phyloP scores from a whole-genome alignment of 2,329 filamentous ascomycete genomes.

The Clarireedia homoeocarpa region DNA sequence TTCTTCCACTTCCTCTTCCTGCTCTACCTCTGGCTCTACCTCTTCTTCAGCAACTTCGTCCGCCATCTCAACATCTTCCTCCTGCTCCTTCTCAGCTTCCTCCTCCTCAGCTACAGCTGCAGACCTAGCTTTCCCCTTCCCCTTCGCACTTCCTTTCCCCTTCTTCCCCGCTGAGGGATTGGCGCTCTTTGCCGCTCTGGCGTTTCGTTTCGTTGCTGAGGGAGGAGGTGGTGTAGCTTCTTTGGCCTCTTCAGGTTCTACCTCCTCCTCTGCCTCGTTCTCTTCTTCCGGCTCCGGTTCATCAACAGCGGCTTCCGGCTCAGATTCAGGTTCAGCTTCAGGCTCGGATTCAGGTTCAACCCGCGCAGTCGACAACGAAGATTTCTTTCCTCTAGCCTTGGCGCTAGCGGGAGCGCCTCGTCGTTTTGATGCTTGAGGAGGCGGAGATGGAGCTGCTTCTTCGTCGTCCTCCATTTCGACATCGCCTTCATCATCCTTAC shows the following conservation, averaged over 20 bases:
- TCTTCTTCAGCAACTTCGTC: slow-evolving; percentile 1
- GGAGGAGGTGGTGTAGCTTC: background rate
- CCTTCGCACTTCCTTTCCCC: background rate
- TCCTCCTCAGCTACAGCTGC: slow-evolving; percentile 1
- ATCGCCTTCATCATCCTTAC: slow-evolving; percentile 3
- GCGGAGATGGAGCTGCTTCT: background rate
- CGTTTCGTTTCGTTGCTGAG: background rate
- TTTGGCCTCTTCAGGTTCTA: background rate
- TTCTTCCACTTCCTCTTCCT: slow-evolving; percentile 24
- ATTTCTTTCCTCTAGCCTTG: background rate
- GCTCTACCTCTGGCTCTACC: slow-evolving; percentile 1
- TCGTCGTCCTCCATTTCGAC: background rate
- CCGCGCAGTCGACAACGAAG: background rate
- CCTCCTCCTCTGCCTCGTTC: slow-evolving; percentile 2
- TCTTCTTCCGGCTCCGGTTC: background rate
- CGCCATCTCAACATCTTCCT: slow-evolving; percentile 10
- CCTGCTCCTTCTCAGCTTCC: slow-evolving; percentile 21
- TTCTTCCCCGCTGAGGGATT: background rate
- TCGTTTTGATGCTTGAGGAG: background rate
- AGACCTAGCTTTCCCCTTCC: background rate
- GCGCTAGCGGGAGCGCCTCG: background rate
- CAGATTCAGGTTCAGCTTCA: slow-evolving; percentile 10
- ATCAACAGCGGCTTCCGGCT: slow-evolving; percentile 5
- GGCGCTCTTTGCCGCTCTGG: background rate
- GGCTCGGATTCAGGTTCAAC: slow-evolving; percentile 5